Evolutionary conservation across 768 basidiomycete genomes (phyloP), one percentile per base, ranked within the genome.

Genomic region (Gymnopilus dilepis): DNA sequence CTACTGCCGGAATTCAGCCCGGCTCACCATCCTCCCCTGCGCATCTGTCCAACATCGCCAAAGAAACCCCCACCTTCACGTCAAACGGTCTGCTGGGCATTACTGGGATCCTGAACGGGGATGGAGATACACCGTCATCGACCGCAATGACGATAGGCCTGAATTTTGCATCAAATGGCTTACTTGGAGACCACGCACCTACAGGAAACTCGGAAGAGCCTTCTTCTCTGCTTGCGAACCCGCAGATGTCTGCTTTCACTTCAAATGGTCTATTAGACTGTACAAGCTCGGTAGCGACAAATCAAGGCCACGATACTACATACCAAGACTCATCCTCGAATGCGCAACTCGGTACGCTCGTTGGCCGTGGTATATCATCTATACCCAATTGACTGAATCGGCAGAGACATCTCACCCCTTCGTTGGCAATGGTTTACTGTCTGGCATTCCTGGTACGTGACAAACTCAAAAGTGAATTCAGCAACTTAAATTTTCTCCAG

Each of bases 1-100:
- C 62, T 42, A 58, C 73, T 4, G 73, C 72, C 24, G 74, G 74
- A 5, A 61, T 77, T 12, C 70, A 76, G 31, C 68, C 67, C 11
- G 58, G 21, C 41, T 34, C 30, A 15, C 52, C 64, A n/a, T 33
- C 56, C 19, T 28, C 38, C 24, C 42, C 53, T 24, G 12, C 55
- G 21, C 51, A 56, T 1, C 8, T 42, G 6, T 51, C 63, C 34
- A 65, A 63, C 42, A 59, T 55, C 24, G 30, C 28, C 28, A 30
- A 52, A 53, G 53, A 52, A 19, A 26, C 62, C 28, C 22, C 59
- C 9, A 40, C 42, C 33, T 71, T 69, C 43, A 59, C 61, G 31
- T 51, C 67, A 2, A 71, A 67, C 58, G 67, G 63, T 19, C 56
- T 64, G 12, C 42, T 64, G 1, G 55, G 58, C n/a, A 42, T 12